These are phyloP conservation scores for Seminavis robusta DNA, from an alignment of 108 stramenopile genomes.

Conservation along the genomic window DNA sequence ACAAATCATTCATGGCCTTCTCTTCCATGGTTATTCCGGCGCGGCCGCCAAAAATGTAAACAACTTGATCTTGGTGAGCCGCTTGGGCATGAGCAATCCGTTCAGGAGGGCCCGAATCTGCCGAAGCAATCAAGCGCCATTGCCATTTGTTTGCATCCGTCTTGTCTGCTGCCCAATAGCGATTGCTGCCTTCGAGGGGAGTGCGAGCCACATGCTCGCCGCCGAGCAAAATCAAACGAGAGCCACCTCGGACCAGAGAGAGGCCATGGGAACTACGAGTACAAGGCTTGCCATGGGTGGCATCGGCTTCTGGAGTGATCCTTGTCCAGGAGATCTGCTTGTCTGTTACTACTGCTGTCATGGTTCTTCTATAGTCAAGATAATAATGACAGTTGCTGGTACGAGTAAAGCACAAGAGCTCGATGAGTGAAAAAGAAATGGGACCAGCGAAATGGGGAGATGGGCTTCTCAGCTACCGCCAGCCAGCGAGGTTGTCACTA, in stretches of 20 bases:
- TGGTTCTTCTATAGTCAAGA: no score
- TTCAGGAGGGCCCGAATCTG: constrained; percentile 26
- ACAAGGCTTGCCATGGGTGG: constrained; percentile 25
- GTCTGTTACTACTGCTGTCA: no score
- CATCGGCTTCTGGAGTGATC: constrained; percentile 19
- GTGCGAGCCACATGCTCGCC: constrained; percentile 64
- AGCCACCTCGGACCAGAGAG: constrained; percentile 11
- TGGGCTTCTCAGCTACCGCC: no score
- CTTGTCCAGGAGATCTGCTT: constrained; percentile 15
- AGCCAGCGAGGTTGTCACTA: no score
- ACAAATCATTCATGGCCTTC: constrained; percentile 59
- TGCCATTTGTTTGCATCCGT: constrained; percentile 9
- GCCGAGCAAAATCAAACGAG: constrained; percentile 41
- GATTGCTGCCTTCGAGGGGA: constrained; percentile 22
- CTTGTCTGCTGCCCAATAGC: not conserved
- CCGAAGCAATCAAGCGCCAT: constrained; percentile 10
- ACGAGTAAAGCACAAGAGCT: no score
- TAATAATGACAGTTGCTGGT: no score
- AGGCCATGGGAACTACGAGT: constrained; percentile 51
- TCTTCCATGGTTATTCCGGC: constrained; percentile 58
- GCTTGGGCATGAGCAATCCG: constrained; percentile 68
- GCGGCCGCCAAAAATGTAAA: constrained; percentile 69
- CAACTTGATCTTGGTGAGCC: constrained; percentile 6
- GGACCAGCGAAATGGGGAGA: no score
- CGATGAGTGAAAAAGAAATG: no score